Evolutionary conservation across 2,329 filamentous ascomycete species (phyloP), one percentile per base, ranked within the genome.

Genomic region (Alternaria dauci): DNA sequence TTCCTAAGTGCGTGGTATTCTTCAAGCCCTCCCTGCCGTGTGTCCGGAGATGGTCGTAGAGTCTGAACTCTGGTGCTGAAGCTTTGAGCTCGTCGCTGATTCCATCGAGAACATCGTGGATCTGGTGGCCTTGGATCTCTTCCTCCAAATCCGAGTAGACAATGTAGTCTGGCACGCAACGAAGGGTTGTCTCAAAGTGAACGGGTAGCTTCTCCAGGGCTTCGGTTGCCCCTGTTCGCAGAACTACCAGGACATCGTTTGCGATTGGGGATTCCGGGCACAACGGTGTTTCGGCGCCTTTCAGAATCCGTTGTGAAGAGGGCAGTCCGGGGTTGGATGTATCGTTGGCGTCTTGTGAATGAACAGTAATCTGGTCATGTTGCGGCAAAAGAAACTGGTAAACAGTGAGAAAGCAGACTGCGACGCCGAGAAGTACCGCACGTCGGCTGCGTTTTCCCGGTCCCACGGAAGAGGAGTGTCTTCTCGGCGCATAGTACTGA

Each of bases 181-280:
- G 63, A 6, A 79, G 51, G 18, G 74, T 79, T 4, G 77, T 78
- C 8, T 64, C 48, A 32, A 79, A 63, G 43, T 78, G 75, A 4
- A 75, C 73, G 1, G 85, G 85, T 4, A 87, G 77, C 67, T 86
- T 86, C 32, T 83, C 80, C 51, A 79, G 77, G 14, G 83, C 79
- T 69, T 87, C 85, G 5, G 84, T 86, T 6, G 85, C 83, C 38
- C 85, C 85, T 2, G 85, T 87, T 59, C 84, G 82, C 63, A 87
- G 78, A 23, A 86, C 78, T 7, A 87, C 80, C 18, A 86, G 79
- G n/a, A 86, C 69, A 69, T 87, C 82, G 5, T 55, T 26, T 11
- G 52, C 38, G 8, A 61, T 42, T 18, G 36, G 8, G 8, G 20
- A 43, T 12, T 50, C 26, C 16, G 54, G 58, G 32, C 58, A 63